Percentiles rank a stretch among this genome's conserved stretches.
Conservation (phyloP, 2,329 filamentous ascomycete species). For the Didymella pinodella region DNA sequence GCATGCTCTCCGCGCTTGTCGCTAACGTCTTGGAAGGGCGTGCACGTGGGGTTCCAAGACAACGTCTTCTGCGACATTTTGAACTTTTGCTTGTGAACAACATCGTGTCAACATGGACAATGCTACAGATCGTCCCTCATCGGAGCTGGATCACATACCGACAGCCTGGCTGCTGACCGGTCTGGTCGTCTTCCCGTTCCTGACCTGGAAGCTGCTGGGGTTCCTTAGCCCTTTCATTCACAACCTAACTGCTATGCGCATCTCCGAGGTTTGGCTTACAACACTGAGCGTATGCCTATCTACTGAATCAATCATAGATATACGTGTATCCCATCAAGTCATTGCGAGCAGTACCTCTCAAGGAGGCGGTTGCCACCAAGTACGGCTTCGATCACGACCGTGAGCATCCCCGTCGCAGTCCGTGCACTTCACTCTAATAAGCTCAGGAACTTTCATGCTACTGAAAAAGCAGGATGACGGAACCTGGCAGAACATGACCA, state of each 20-base stretch:
- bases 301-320: constrained; percentile 42
- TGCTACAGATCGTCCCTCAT: constrained; percentile 13
- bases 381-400: constrained; percentile 58
- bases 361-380: constrained; percentile 51
- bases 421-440: constrained; percentile 1
- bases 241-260: constrained; percentile 39
- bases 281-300: neutral
- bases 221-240: constrained; percentile 36
- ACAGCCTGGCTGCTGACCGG: constrained; percentile 33
- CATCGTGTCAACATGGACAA: constrained; percentile 17
- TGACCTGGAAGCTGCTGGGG: constrained; percentile 31
- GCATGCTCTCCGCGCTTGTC: constrained; percentile 5
- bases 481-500: constrained; percentile 53
- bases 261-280: constrained; percentile 40
- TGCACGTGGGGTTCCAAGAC: constrained; percentile 24
- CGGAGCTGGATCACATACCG: constrained; percentile 32
- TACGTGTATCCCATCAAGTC: constrained; percentile 60
- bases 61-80: constrained; percentile 7
- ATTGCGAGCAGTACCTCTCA: constrained; percentile 51
- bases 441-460: constrained; percentile 50
- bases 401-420: constrained; percentile 16
- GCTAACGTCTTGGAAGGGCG: constrained; percentile 21
- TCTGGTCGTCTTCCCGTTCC: constrained; percentile 32
- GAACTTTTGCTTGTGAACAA: constrained; percentile 11
- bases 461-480: constrained; percentile 50